Base-by-base conservation (phyloP, 2,329 filamentous ascomycete genomes). In the Aspergillus sp. region DNA sequence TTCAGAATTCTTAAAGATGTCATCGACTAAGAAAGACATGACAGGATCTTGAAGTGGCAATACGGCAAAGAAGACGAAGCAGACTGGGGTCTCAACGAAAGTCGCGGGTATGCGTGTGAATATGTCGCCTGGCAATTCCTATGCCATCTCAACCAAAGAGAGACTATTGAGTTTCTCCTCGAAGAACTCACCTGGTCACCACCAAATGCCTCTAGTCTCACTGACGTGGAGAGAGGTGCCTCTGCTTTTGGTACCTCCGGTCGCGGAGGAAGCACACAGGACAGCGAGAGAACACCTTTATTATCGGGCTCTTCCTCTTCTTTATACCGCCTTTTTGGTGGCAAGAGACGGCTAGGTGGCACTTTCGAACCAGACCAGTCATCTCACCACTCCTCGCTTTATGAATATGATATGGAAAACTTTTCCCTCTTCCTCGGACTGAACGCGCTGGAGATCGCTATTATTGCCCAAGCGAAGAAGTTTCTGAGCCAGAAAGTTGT, bases 401-500 rank as follows among this genome's bases (percentile, higher is more conserved):
- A 81, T 3, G 71, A 77, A 4, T 78, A 81, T 10, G 78, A 82
- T 6, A 83, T 88, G 46, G 84, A 62, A 6, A 88, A 57, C 23
- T 88, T 87, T 0, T 81, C 83, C 0, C 82, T 86, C 1, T 96
- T 96, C 67, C 84, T 85, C 32, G 86, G 87, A 16, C 78, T 96
- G 45, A 96, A 94, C 68, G 91, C 90, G 1, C 79, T 97, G 14
- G 91, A 96, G 67, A 92, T 96, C 63, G 91, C 90, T 21, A 86
- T 88, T 43, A 85, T 95, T 17, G 87, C 87, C 11, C 82, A 89
- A 53, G 89, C 89, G 25, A 96, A 96, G 74, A 88, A 88, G 43
- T 95, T 96, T 61, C 80, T 96, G 32, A 87, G 87, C 64, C 90
- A 95, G 69, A 81, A 82, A 54, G 83, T 89, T 2, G 88, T 95